Percentiles rank a stretch among this genome's conserved stretches.
These are phyloP conservation scores for Ogataea methylovora DNA, from an alignment of 805 yeast species.

Conservation along the genomic window DNA sequence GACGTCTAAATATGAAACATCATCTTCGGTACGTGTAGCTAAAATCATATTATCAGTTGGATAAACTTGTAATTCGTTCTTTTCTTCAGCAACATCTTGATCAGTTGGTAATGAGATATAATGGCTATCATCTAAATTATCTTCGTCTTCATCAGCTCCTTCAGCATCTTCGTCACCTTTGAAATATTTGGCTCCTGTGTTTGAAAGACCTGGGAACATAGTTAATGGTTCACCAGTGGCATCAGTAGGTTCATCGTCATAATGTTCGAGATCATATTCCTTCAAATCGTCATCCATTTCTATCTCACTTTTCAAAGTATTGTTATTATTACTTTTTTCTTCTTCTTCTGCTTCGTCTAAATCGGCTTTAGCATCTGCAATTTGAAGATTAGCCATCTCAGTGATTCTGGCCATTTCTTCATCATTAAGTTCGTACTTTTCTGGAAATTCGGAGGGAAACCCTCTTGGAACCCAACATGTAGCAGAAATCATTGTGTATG, in stretches of 20 bases:
- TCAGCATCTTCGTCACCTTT: slow-evolving; percentile 38
- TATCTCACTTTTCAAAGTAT: slow-evolving; percentile 38
- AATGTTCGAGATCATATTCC: slow-evolving; percentile 80
- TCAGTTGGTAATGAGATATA: slow-evolving; percentile 57
- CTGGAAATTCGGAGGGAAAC: slow-evolving; percentile 87
- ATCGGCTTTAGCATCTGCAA: slow-evolving; percentile 68
- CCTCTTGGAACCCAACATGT: slow-evolving; percentile 97
- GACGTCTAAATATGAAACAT: slow-evolving; percentile 83
- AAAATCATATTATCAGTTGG: slow-evolving; percentile 86
- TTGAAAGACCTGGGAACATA: slow-evolving; percentile 67
- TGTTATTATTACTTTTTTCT: slow-evolving; percentile 12
- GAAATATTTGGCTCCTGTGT: slow-evolving; percentile 50
- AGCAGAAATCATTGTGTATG: slow-evolving; percentile 71
- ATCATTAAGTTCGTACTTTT: slow-evolving; percentile 79
- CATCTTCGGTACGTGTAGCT: slow-evolving; percentile 95
- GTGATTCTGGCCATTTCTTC: slow-evolving; percentile 89
- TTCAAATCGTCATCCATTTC: slow-evolving; percentile 79
- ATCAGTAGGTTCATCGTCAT: slow-evolving; percentile 60
- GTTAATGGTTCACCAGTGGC: slow-evolving; percentile 45
- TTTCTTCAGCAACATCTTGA: slow-evolving; percentile 65
- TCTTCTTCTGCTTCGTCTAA: slow-evolving; percentile 41
- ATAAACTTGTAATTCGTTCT: slow-evolving; percentile 74
- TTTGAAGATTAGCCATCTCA: slow-evolving; percentile 74
- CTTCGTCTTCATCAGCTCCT: slow-evolving; percentile 29
- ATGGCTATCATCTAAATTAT: slow-evolving; percentile 44